Percentiles rank a stretch among this genome's conserved stretches.
Evolutionary conservation across 2,329 filamentous ascomycete genomes (phyloP).

Genomic region (Fusarium poae): DNA sequence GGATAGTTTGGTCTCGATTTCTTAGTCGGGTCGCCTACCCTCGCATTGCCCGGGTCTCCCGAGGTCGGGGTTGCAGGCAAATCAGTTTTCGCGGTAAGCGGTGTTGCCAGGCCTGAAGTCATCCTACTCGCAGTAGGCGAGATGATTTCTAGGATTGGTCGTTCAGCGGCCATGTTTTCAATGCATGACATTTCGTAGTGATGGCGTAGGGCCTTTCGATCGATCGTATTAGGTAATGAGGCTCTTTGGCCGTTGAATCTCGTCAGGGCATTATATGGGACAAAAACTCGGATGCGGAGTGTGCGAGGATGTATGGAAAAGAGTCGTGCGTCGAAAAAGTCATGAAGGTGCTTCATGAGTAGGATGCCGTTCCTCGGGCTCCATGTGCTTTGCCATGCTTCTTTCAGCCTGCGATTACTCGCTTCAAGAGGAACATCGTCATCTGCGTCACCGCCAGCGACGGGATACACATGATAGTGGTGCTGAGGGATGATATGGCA

Average conservation of each 20-base stretch:
- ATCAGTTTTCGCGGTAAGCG: conserved; percentile 13
- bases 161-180: conserved; percentile 32
- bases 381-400: conserved; percentile 1
- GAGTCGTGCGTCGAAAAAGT: conserved; percentile 38
- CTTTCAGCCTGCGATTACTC: not conserved
- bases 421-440: not conserved
- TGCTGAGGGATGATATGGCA: conserved; percentile 1
- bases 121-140: conserved; percentile 15
- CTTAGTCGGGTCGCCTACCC: conserved; percentile 23
- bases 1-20: conserved; percentile 9
- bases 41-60: not conserved
- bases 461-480: not conserved
- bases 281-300: conserved; percentile 25
- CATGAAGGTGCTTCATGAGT: conserved; percentile 38
- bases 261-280: conserved; percentile 5
- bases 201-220: conserved; percentile 29
- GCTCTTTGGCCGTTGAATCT: conserved; percentile 12
- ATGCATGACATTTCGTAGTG: conserved; percentile 46
- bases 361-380: conserved; percentile 17
- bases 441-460: not conserved
- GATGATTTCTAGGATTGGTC: not conserved
- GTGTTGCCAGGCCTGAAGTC: conserved; percentile 8
- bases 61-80: conserved; percentile 21
- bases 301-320: conserved; percentile 45
- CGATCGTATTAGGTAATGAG: conserved; percentile 9